These are phyloP conservation scores for Acacia confusa DNA, from an alignment of 306 rosid species.

Conservation along the genomic window DNA sequence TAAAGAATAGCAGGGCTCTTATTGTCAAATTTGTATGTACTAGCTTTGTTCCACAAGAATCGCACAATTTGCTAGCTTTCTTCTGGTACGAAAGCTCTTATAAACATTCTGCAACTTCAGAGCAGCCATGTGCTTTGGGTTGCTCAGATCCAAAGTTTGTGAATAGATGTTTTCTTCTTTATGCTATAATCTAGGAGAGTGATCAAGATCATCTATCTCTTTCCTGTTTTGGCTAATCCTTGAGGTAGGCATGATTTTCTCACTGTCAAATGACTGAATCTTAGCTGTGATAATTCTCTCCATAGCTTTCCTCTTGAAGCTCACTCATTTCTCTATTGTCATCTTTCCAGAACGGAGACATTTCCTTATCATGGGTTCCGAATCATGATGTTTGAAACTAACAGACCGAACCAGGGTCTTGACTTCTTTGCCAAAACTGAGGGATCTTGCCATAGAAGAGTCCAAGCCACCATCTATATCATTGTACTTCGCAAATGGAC, in stretches of 20 bases:
- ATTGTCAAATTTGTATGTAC: constrained; percentile 25
- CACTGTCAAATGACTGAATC: constrained; percentile 34
- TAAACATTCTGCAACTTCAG: constrained; percentile 70
- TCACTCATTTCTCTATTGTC: constrained; percentile 55
- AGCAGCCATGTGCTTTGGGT: constrained; percentile 60
- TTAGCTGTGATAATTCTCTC: constrained; percentile 41
- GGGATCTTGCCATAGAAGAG: not conserved
- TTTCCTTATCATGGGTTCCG: constrained; percentile 46
- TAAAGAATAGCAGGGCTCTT: not conserved
- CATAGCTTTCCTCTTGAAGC: constrained; percentile 46
- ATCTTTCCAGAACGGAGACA: constrained; percentile 49
- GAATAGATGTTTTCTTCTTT: constrained; percentile 12
- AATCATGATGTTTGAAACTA: constrained; percentile 45
- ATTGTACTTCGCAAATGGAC: constrained; percentile 8
- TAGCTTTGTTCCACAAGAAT: constrained; percentile 78
- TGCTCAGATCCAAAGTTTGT: constrained; percentile 36
- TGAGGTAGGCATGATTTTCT: constrained; percentile 20
- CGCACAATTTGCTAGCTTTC: constrained; percentile 79
- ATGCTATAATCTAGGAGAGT: constrained; percentile 32
- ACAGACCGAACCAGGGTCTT: constrained; percentile 21
- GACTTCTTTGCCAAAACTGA: not conserved
- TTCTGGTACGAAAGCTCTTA: constrained; percentile 72
- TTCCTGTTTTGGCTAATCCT: constrained; percentile 30
- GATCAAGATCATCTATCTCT: constrained; percentile 30
- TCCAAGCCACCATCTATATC: not conserved